Base-by-base conservation (phyloP, 805 yeast species). In the Isabelozyma rhagii region DNA sequence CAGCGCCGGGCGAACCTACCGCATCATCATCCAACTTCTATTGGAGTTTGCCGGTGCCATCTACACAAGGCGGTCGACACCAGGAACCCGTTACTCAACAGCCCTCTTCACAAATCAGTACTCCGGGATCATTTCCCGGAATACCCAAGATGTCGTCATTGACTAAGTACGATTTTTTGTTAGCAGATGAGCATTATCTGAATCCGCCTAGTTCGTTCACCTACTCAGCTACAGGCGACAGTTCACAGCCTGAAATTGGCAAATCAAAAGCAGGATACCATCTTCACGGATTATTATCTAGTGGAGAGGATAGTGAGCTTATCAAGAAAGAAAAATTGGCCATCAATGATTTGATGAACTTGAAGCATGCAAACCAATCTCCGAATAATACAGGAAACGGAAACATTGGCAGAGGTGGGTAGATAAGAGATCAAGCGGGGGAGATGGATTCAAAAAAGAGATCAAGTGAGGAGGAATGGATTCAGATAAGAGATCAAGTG, bases 321-420 rank as follows among this genome's bases (percentile, higher is more conserved):
- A 43, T 60, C 3, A 64, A 61, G 39, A 62, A 68, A 46, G 74
- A 69, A 49, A 64, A 63, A 46, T 50, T 62, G 46, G 72, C 62
- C 1, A 61, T 64, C 10, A 62, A 63, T 51, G 70, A 66, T 54
- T 56, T 66, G 38, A 55, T 64, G 56, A 60, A 57, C 43, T 43
- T 64, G 46, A 59, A 60, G 45, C 56, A 55, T 39, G 59, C 58
- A 3, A 31, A 31, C 36, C 3, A 49, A 49, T 31, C 49, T 31
- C 36, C 36, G n/a, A 31, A 31, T 8, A 13, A 13, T 8, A 13
- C 36, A 5, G 36, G 36, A 31, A 31, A 31, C 36, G 36, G 36
- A 4, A 31, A 13, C n/a, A 2, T 31, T 31, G 36, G 36, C 36
- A 9, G 36, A 9, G n/a, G 36, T 31, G 10, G n/a, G 36, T 31